These are phyloP conservation scores for Rhinocladiella mackenziei DNA, from an alignment of 2,329 filamentous ascomycete species.

Conservation along the genomic window DNA sequence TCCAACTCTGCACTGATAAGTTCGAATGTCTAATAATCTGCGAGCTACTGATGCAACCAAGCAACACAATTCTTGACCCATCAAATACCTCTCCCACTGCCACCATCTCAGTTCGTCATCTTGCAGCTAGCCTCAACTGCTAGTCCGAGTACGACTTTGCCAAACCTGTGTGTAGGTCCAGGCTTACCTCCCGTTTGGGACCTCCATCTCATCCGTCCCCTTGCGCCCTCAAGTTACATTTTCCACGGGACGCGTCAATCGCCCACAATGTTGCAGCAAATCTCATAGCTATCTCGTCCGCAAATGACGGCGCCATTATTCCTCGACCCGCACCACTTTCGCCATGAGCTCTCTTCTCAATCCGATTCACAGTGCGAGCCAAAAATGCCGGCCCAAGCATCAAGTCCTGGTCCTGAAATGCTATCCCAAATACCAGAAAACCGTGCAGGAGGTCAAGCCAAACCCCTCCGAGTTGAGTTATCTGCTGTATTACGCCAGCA, in stretches of 20 bases:
- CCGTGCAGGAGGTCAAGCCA: constrained; percentile 85
- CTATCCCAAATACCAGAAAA: constrained; percentile 89
- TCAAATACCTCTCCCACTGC: too few relatives aligned
- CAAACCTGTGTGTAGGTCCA: too few relatives aligned
- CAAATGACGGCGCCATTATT: constrained; percentile 15
- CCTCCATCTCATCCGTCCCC: too few relatives aligned
- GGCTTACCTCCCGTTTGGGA: too few relatives aligned
- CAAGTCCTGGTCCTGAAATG: constrained; percentile 94
- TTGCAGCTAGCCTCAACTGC: too few relatives aligned
- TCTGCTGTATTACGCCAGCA: constrained; percentile 92
- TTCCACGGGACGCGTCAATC: constrained; percentile 2
- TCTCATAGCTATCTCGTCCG: background rate
- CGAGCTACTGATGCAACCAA: too few relatives aligned
- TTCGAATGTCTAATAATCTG: too few relatives aligned
- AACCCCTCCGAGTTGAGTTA: constrained; percentile 97
- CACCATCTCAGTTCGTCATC: too few relatives aligned
- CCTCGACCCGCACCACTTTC: constrained; percentile 2
- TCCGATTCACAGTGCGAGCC: constrained; percentile 55
- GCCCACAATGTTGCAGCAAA: background rate
- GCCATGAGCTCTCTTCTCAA: constrained; percentile 28
- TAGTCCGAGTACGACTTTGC: too few relatives aligned
- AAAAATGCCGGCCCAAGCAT: constrained; percentile 80
- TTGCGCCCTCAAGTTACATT: background rate
- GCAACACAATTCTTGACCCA: too few relatives aligned
- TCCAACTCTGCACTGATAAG: too few relatives aligned